Evolutionary conservation across 345 rosid species (phyloP).

Genomic region (Eutrema yunnanense): DNA sequence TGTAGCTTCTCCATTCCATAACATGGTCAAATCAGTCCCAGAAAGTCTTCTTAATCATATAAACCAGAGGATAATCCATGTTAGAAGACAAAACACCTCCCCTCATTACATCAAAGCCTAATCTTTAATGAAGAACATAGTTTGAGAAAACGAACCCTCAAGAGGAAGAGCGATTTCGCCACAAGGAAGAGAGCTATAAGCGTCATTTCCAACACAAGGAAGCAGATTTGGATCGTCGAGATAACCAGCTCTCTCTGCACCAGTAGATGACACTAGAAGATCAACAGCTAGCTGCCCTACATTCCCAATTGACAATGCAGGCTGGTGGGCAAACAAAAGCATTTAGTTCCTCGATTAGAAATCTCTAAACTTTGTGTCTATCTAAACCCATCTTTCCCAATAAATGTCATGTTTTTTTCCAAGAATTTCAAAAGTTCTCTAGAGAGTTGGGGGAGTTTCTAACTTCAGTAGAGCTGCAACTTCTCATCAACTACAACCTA

Average conservation of each 20-base stretch:
- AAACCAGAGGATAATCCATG: no score
- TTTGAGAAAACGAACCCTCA: constrained; percentile 46
- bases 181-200: constrained; percentile 59
- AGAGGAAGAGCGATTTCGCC: constrained; percentile 84
- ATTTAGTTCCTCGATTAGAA: background rate
- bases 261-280: constrained; percentile 64
- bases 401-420: background rate
- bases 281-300: constrained; percentile 91
- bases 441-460: background rate
- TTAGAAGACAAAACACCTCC: no score
- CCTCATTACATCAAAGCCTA: no score
- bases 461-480: background rate
- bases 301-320: constrained; percentile 87
- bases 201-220: constrained; percentile 88
- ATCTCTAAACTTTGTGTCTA: background rate
- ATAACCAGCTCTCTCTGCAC: constrained; percentile 67
- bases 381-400: background rate
- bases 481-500: background rate
- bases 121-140: no score
- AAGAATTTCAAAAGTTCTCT: background rate
- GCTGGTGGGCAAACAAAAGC: constrained; percentile 37
- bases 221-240: constrained; percentile 69
- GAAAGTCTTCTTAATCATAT: no score
- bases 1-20: no score
- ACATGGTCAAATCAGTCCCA: no score